A percentile compares a stretch with the other conserved stretches of the same genome.
Evolutionary conservation across 2,329 filamentous ascomycete genomes (phyloP).

Genomic region (Trichoderma sp.): DNA sequence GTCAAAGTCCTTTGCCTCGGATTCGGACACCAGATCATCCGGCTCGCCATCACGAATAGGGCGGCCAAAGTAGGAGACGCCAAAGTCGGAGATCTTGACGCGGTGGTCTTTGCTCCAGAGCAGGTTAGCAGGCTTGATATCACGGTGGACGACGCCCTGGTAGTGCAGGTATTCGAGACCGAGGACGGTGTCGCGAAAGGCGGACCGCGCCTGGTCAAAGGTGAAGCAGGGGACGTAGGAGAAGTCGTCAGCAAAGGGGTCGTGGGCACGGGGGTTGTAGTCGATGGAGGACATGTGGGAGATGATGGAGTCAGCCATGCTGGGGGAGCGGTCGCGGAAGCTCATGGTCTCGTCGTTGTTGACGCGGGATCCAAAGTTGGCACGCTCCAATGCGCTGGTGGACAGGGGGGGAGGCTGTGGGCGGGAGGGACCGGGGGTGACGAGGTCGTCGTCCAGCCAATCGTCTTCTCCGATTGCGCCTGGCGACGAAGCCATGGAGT

Average conservation of each 20-base stretch:
- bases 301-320: slow-evolving; percentile 76
- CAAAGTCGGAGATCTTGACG: slow-evolving; percentile 98
- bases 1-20: slow-evolving; percentile 83
- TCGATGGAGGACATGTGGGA: slow-evolving; percentile 69
- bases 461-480: slow-evolving; percentile 39
- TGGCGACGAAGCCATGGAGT: slow-evolving; percentile 49
- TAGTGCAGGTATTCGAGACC: slow-evolving; percentile 93
- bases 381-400: slow-evolving; percentile 68
- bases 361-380: slow-evolving; percentile 72
- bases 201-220: slow-evolving; percentile 75
- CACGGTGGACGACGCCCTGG: slow-evolving; percentile 79
- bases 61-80: slow-evolving; percentile 93
- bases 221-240: slow-evolving; percentile 94
- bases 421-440: slow-evolving; percentile 51
- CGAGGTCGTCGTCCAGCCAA: slow-evolving; percentile 54
- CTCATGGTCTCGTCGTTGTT: slow-evolving; percentile 50
- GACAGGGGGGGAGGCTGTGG: slow-evolving; percentile 54
- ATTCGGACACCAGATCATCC: slow-evolving; percentile 73
- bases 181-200: slow-evolving; percentile 89
- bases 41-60: slow-evolving; percentile 81
- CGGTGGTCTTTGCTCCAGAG: slow-evolving; percentile 81
- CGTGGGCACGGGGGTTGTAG: slow-evolving; percentile 59
- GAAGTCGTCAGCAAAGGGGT: slow-evolving; percentile 80
- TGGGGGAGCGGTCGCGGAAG: slow-evolving; percentile 70
- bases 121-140: slow-evolving; percentile 88